These are phyloP conservation scores for Prunus yedoensis DNA, from an alignment of 331 rosid species.

Conservation along the genomic window DNA sequence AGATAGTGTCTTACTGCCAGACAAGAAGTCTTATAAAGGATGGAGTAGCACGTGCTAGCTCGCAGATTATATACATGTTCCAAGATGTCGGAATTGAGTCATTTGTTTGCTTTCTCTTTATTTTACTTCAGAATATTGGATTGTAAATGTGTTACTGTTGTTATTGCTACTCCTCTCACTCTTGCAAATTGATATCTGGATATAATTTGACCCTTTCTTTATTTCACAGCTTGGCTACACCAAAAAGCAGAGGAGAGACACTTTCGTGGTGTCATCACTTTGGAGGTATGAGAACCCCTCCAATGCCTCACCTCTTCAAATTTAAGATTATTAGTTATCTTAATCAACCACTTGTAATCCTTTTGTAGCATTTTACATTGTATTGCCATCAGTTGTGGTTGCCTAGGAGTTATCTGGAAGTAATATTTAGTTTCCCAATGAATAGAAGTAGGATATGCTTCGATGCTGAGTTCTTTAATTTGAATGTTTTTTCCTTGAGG, in stretches of 20 bases:
- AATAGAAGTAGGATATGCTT: not conserved
- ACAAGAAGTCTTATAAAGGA: not conserved
- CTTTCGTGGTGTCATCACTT: constrained; percentile 89
- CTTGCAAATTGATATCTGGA: not conserved
- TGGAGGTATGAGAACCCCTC: constrained; percentile 64
- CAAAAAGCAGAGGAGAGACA: constrained; percentile 87
- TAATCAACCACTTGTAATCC: not conserved
- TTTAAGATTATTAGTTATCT: not conserved
- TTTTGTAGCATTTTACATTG: not conserved
- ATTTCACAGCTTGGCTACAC: constrained; percentile 92
- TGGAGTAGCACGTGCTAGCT: too few species aligned
- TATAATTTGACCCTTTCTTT: constrained; percentile 26
- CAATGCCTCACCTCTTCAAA: not conserved
- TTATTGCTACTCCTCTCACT: not conserved
- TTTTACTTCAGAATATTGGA: not conserved
- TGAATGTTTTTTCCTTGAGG: not conserved
- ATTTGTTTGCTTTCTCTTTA: not conserved
- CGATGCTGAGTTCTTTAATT: not conserved
- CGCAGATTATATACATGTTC: not conserved
- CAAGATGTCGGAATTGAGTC: not conserved
- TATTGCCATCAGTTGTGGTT: not conserved
- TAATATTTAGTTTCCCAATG: not conserved
- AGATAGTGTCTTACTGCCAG: not conserved
- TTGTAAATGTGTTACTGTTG: constrained; percentile 15
- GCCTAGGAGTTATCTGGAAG: not conserved